Evolutionary conservation across 2,329 filamentous ascomycete species (phyloP).

Genomic region (Verticillium tricorpus): DNA sequence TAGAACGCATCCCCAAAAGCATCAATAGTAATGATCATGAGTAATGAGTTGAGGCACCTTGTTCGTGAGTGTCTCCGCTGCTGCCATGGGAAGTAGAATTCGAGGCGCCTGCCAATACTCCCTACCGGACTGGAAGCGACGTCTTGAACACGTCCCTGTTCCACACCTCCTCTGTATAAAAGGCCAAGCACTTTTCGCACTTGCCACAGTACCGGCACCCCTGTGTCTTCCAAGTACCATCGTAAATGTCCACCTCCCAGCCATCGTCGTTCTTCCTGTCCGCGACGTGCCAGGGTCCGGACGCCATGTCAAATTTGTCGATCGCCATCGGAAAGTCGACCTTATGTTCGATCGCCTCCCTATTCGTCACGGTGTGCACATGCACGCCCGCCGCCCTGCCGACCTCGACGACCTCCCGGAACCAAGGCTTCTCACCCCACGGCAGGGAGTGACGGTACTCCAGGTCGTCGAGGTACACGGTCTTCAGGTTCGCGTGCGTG

Average conservation of each 20-base stretch:
- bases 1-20: not conserved
- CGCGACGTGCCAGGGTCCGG: not conserved
- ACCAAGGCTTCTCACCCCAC: not conserved
- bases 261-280: not conserved
- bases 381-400: not conserved
- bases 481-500: not conserved
- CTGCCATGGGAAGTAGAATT: not conserved
- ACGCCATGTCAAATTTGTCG: not conserved
- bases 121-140: too few species aligned
- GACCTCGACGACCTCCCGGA: conserved; percentile 1
- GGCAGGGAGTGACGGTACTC: not conserved
- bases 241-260: not conserved
- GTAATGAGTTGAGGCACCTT: not conserved
- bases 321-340: not conserved
- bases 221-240: not conserved
- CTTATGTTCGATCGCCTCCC: not conserved
- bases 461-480: not conserved
- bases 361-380: not conserved
- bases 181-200: not conserved
- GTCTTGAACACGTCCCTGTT: too few species aligned
- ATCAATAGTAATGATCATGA: not conserved
- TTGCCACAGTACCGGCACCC: conserved; percentile 1
- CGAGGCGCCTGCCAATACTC: not conserved
- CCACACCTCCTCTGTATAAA: too few species aligned
- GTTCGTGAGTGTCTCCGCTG: not conserved